A percentile compares a stretch with the other conserved stretches of the same genome.
phyloP scores from a whole-genome alignment of 306 rosid genomes.

The Cicer bijugum region DNA sequence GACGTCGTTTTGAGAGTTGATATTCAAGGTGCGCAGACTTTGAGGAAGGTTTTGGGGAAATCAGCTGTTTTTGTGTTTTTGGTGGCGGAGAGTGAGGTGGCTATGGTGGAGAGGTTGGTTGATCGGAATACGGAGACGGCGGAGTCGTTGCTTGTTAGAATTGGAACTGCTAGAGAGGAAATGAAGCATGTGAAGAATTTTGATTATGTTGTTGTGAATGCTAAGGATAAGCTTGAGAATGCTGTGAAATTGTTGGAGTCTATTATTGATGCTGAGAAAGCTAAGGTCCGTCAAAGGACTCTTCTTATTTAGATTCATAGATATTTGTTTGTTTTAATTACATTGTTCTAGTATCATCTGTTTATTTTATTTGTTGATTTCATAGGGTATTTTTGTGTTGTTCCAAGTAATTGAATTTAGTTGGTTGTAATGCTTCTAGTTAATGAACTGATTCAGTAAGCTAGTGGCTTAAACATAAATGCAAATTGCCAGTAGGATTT shows the following conservation, averaged over 20 bases:
- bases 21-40: constrained; percentile 86
- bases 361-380: constrained; percentile 39
- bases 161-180: constrained; percentile 89
- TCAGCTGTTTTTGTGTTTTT: constrained; percentile 79
- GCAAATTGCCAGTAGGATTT: not conserved
- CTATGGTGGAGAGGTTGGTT: constrained; percentile 81
- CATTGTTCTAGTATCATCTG: constrained; percentile 16
- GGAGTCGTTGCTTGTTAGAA: constrained; percentile 75
- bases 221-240: constrained; percentile 73
- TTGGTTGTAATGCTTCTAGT: not conserved
- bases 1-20: constrained; percentile 87
- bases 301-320: constrained; percentile 47
- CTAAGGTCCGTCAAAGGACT: constrained; percentile 76
- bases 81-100: constrained; percentile 79
- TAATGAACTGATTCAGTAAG: constrained; percentile 7
- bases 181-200: constrained; percentile 72
- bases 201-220: constrained; percentile 91
- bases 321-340: constrained; percentile 19
- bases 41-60: constrained; percentile 68
- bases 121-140: constrained; percentile 81
- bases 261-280: constrained; percentile 87
- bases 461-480: too few relatives aligned
- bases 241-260: constrained; percentile 76
- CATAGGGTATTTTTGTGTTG: constrained; percentile 31
- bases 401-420: constrained; percentile 35